Base-by-base conservation (phyloP, 1,139 yeast genomes). In the Suhomyces panamericanus region DNA sequence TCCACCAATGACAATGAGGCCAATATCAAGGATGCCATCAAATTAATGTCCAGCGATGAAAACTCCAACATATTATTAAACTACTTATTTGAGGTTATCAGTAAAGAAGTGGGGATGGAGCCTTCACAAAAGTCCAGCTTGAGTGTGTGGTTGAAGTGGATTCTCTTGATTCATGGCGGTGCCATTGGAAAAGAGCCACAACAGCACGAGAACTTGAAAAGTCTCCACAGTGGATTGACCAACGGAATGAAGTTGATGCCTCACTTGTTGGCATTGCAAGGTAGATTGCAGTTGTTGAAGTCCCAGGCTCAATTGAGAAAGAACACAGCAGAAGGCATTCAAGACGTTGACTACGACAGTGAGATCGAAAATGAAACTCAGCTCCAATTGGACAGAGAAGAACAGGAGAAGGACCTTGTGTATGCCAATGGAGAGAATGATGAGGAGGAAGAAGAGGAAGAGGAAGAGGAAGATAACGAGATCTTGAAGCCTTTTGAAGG, bases 121-220 rank as follows among this genome's bases (percentile, higher is more conserved):
- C 68, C 75, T 6, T 61, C 73, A 5, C 62, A 62, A 32, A 63
- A 63, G 32, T 50, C 63, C 6, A 54, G 63, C 5, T 57, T 70
- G 32, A 65, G 73, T 4, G 44, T 72, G 13, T 80, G 83, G 84
- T 63, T 80, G 48, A 76, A 75, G 56, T 75, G 78, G 77, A 48
- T 78, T 10, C 60, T 79, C 33, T 59, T 78, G 27, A 56, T 68
- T 11, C 73, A 76, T 48, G 82, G 82, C 12, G 70, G 72, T 1
- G 55, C 66, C 30, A 58, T 77, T 20, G 63, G 73, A 13, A 62
- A 62, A 42, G 66, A 66, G 35, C 41, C 59, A 3, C 69, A 63
- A 9, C 66, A 66, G 33, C 52, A 60, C n/a, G 66, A 57, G 1
- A 56, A 63, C 48, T 59, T 73, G 48, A 66, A 61, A 44, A 49